A percentile compares a stretch with the other conserved stretches of the same genome.
Evolutionary conservation across 805 yeast genomes (phyloP).

Genomic region (Cyberlindnera meyerae): DNA sequence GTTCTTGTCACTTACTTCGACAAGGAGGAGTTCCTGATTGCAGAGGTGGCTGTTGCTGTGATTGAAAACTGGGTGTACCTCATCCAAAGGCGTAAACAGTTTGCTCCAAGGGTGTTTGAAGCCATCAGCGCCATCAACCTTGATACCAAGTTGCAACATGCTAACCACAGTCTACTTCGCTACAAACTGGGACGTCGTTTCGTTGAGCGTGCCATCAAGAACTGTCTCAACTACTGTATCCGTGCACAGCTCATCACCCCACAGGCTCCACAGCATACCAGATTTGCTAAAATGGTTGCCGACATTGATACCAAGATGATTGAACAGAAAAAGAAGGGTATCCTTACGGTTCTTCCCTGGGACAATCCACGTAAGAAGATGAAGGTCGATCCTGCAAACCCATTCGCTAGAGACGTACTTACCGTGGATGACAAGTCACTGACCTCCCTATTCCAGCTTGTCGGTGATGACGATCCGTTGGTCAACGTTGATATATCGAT

Average conservation of each 20-base stretch:
- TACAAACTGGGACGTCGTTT: conserved; percentile 56
- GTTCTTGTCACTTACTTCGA: conserved; percentile 50
- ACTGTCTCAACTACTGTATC: conserved; percentile 37
- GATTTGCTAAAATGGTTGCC: conserved; percentile 18
- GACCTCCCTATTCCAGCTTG: conserved; percentile 62
- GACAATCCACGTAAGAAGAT: conserved; percentile 25
- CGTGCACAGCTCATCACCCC: conserved; percentile 29
- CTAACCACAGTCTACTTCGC: conserved; percentile 32
- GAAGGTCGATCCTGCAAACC: conserved; percentile 18
- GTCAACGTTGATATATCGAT: conserved; percentile 65
- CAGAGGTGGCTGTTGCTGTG: conserved; percentile 62
- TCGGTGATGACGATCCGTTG: conserved; percentile 55
- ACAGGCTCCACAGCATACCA: conserved; percentile 15
- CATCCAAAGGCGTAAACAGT: conserved; percentile 61
- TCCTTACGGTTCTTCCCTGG: conserved; percentile 23
- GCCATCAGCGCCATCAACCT: conserved; percentile 57
- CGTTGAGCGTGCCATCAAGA: conserved; percentile 54
- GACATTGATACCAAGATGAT: conserved; percentile 21
- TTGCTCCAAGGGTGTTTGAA: conserved; percentile 50
- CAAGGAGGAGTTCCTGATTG: conserved; percentile 49
- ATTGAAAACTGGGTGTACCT: conserved; percentile 59
- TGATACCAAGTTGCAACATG: conserved; percentile 48
- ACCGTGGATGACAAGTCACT: conserved; percentile 42
- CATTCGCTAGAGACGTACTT: conserved; percentile 31
- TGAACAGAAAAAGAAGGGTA: conserved; percentile 26